Base-by-base conservation (phyloP, 129 eudicot species). In the Lactuca sativa region DNA sequence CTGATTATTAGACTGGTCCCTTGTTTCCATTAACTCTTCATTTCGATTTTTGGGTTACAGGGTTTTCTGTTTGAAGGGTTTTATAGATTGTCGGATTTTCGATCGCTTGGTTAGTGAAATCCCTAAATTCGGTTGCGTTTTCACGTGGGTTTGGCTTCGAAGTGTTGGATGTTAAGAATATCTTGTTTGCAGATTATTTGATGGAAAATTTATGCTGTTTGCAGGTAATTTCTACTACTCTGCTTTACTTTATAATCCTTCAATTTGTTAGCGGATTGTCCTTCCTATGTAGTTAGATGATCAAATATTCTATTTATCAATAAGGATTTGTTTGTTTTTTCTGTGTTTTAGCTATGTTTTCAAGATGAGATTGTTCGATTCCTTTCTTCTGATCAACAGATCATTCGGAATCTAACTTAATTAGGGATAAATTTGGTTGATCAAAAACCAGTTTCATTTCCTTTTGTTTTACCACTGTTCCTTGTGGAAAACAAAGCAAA, bases 191-290 rank as follows among this genome's bases (percentile, higher is more conserved):
- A 69, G 78, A 75, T 61, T 62, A 48, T 63, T 63, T 76, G 77
- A 86, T 86, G 92, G 92, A 73, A 9, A 74, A 74, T 25, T 76
- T 83, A 65, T 78, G 81, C 76, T 84, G 85, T 74, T 67, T 74
- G 47, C 75, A 81, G 92, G 92, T 86, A 80, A 66, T 53, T 49
- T 15, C 37, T 40, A 21, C 44, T 9, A 7, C 49, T 12, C 7
- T 73, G 18, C 8, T 10, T 12, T 70, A 10, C 10, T 51, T 30
- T 51, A 9, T 60, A 36, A n/a, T 62, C 49, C 10, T 37, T 76
- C 32, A 9, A 16, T 59, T 54, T 66, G 3, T 21, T 18, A 56
- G 52, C 56, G 59, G 15, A 37, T 32, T 61, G 53, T 25, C 75
- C 48, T 43, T 64, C 55, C 18, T 58, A 15, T 59, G 53, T 59